Conservation (phyloP, 2,329 filamentous ascomycete genomes). For the Didymella pomorum region DNA sequence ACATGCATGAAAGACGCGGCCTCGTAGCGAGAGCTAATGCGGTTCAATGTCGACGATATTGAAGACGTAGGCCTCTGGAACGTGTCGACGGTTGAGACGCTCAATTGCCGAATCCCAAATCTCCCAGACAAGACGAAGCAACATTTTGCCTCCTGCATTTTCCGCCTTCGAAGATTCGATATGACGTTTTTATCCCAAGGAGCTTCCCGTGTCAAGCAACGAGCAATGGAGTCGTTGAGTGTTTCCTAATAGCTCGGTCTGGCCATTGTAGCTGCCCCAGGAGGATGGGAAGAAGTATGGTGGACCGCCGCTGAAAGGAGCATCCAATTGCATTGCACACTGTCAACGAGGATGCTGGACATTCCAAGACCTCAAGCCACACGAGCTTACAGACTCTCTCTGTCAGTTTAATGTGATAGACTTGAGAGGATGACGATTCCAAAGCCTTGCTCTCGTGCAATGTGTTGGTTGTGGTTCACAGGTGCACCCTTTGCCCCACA, state of each 20-base stretch:
- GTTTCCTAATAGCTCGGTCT: not conserved
- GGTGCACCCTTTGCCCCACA: conserved; percentile 5
- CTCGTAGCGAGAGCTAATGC: conserved; percentile 1
- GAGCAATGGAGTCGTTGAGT: not conserved
- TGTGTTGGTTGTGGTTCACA: not conserved
- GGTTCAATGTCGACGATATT: not conserved
- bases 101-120: not conserved
- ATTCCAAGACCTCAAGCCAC: too few species aligned
- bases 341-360: too few species aligned
- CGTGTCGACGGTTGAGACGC: not conserved
- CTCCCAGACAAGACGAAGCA: not conserved
- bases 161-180: not conserved
- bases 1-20: conserved; percentile 1
- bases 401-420: not conserved
- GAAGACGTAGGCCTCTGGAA: not conserved
- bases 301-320: not conserved
- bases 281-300: not conserved
- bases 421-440: not conserved
- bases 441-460: not conserved
- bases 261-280: not conserved
- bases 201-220: not conserved
- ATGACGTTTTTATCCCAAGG: not conserved
- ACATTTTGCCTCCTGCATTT: not conserved
- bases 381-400: not conserved
- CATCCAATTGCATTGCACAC: not conserved